A percentile compares a stretch with the other conserved stretches of the same genome.
These are phyloP conservation scores for Blepharisma japonicum DNA, from an alignment of 73 alveolate species.

Conservation along the genomic window DNA sequence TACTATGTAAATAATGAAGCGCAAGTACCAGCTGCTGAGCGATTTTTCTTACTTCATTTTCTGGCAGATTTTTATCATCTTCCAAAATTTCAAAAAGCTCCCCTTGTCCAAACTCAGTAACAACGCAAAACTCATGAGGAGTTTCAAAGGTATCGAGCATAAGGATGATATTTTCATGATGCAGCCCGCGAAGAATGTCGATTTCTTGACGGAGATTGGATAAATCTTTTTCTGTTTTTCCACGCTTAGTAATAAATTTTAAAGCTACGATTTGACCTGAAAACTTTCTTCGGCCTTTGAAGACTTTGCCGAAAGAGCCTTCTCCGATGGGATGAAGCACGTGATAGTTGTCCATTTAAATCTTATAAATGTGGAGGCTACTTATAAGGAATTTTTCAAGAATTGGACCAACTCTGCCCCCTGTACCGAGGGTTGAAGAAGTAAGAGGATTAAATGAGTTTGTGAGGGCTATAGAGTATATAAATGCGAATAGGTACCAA, in stretches of 20 bases:
- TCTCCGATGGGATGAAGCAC: constrained; percentile 96
- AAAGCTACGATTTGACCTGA: constrained; percentile 98
- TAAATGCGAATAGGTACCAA: too few species aligned
- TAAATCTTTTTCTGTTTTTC: constrained; percentile 98
- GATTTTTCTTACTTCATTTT: constrained; percentile 94
- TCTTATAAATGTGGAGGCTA: too few species aligned
- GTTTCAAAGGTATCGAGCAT: constrained; percentile 99
- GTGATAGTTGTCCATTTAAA: constrained; percentile 87
- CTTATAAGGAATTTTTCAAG: too few species aligned
- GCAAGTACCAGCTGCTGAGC: constrained; percentile 96
- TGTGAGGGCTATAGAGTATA: too few species aligned
- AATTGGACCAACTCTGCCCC: too few species aligned
- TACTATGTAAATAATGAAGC: constrained; percentile 73
- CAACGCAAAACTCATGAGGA: constrained; percentile 92
- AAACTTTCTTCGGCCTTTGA: constrained; percentile 96
- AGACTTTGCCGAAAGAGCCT: constrained; percentile 99
- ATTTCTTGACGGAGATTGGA: constrained; percentile 97
- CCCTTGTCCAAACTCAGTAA: constrained; percentile 90
- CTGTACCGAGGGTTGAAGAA: too few species aligned
- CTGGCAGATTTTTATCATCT: constrained; percentile 99
- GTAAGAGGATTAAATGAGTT: too few species aligned
- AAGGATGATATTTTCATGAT: constrained; percentile 98
- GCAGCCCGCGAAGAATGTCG: constrained; percentile 87
- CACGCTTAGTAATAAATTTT: constrained; percentile 97
- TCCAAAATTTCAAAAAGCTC: constrained; percentile 98